Evolutionary conservation across 305 asterid species (phyloP).

Genomic region (Ilex paraguariensis): DNA sequence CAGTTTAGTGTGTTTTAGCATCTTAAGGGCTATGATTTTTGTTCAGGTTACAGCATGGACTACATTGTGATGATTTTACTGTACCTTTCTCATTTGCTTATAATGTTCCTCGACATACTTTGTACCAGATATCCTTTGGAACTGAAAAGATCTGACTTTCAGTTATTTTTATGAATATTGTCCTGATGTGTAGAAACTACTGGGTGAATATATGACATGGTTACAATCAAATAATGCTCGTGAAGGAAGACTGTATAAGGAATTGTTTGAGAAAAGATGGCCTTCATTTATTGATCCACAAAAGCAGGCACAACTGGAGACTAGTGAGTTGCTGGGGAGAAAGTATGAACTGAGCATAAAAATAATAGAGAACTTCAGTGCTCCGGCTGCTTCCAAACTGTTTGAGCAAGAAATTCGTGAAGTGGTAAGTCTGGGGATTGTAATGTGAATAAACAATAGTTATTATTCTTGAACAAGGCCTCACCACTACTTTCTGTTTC

Average conservation of each 20-base stretch:
- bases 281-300: slow-evolving; percentile 42
- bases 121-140: neutral
- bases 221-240: slow-evolving; percentile 63
- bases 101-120: neutral
- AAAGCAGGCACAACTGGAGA: slow-evolving; percentile 37
- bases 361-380: slow-evolving; percentile 70
- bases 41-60: no score
- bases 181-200: slow-evolving; percentile 55
- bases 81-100: neutral
- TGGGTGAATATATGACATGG: slow-evolving; percentile 69
- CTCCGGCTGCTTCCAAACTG: slow-evolving; percentile 86
- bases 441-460: neutral
- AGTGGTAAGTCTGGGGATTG: slow-evolving; percentile 40
- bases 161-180: slow-evolving; percentile 7
- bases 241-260: slow-evolving; percentile 57
- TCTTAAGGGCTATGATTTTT: neutral
- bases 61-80: no score
- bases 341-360: slow-evolving; percentile 46
- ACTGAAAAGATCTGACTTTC: neutral
- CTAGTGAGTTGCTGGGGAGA: slow-evolving; percentile 44
- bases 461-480: neutral
- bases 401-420: slow-evolving; percentile 96
- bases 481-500: neutral
- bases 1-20: neutral
- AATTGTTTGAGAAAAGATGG: slow-evolving; percentile 72